phyloP scores from a whole-genome alignment of 2,329 filamentous ascomycete species.

The Cylindrodendrum hubeiense region DNA sequence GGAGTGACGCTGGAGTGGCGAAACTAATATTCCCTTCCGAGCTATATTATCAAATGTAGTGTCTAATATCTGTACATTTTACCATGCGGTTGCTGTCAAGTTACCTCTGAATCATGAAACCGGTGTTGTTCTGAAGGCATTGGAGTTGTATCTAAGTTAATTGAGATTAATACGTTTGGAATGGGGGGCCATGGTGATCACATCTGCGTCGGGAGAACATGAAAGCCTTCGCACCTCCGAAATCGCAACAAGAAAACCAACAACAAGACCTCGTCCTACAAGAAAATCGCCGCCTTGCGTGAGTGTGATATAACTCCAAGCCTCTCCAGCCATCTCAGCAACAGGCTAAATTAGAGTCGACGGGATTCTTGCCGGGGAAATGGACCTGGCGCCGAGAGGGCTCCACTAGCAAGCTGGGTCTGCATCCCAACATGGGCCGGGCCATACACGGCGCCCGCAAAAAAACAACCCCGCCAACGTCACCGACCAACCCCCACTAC shows the following conservation, averaged over 20 bases:
- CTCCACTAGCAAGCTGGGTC: constrained; percentile 1
- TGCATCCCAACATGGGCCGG: neutral
- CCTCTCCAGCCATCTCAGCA: neutral
- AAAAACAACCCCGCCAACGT: constrained; percentile 39
- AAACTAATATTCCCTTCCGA: constrained; percentile 5
- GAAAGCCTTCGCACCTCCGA: neutral
- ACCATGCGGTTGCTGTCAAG: constrained; percentile 20
- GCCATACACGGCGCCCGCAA: constrained; percentile 6
- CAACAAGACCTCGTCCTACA: neutral
- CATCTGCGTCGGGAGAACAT: neutral
- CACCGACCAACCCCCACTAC: constrained; percentile 38
- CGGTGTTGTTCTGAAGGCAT: neutral
- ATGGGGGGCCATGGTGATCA: neutral
- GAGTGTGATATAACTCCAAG: neutral
- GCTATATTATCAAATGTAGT: constrained; percentile 2
- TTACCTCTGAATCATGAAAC: constrained; percentile 12
- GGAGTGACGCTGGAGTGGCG: neutral
- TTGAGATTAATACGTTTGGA: neutral
- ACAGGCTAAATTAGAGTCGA: constrained; percentile 4
- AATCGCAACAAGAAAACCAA: neutral
- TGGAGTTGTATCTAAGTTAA: neutral
- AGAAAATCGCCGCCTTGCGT: neutral
- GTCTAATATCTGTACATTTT: neutral
- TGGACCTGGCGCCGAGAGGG: neutral
- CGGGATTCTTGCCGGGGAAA: constrained; percentile 18